Base-by-base conservation (phyloP, 768 basidiomycete genomes). In the Hygrophorus russula region DNA sequence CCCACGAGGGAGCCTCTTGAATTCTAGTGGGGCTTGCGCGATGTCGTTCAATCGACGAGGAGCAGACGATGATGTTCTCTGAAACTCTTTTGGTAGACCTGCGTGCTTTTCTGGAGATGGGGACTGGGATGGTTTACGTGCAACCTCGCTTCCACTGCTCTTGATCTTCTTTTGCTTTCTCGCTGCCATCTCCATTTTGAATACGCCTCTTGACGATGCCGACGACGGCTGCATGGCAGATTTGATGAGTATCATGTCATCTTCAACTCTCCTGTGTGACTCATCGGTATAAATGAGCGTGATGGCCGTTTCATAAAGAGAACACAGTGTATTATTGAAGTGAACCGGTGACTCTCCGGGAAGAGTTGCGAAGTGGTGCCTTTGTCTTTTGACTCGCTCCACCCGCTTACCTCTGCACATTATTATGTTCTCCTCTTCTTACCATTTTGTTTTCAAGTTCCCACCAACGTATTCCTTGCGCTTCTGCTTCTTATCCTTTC, bases 11-110 rank as follows among this genome's bases (percentile, higher is more conserved):
- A 75, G 60, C 46, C 66, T 71, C 34, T 54, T 58, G 32, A 59
- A 45, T 45, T 56, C 56, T 14, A 57, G 58, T 5, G 58, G 58
- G 20, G 57, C 57, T 46, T 54, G 53, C 6, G 52, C 57, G 18
- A 86, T 67, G 57, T 86, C 82, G 58, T 82, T 84, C 15, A 86
- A 68, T 20, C 82, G 70, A 44, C 69, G 73, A 1, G 82, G 82
- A 2, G 71, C 61, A 13, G 78, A 72, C 9, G 78, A 66, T 4
- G 71, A 72, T 17, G 60, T 47, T 14, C 54, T 61, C 39, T 61
- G 55, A 47, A 83, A 82, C 34, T 81, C 80, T 49, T 68, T 68
- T 19, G 57, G 57, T 36, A 9, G 43, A 46, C 11, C 44, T 61
- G 54, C 52, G 42, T 59, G 56, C 46, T 56, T 55, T 46, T 56